Evolutionary conservation across 2,329 filamentous ascomycete genomes (phyloP), one percentile per base, ranked within the genome.

Genomic region (Penicillium sp.): DNA sequence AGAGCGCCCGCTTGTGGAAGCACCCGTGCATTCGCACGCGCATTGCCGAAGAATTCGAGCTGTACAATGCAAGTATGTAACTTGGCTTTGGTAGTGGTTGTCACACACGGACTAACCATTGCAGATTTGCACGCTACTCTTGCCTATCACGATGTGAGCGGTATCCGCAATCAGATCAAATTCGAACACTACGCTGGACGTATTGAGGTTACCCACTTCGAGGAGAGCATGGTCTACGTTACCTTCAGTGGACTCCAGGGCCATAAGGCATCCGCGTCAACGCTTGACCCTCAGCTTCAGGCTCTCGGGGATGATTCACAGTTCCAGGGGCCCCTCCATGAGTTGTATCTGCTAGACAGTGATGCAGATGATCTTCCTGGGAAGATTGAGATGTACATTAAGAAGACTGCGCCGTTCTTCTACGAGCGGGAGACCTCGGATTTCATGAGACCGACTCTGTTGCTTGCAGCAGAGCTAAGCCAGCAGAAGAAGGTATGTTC

Each of bases 1-100:
- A 81, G 58, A 78, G 75, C 51, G 79, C 80, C 31, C 73, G 80
- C 35, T 57, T 82, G 17, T 83, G 80, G 80, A 82, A 81, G 58
- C 73, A 77, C 51, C 76, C 74, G 8, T 83, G 80, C 56, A 73
- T 82, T 40, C 72, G 80, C 13, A 79, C 77, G 17, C 75, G 77
- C 21, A 73, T 82, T 43, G 74, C 75, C 5, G 78, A 81, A 33
- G 77, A 80, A 57, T 79, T 81, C 58, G 74, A 75, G 47, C 67
- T 81, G 12, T 83, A 79, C 62, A 77, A 75, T 49, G 72, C 77
- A 37, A 75, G 71, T 73, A 65, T 44, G 64, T 61, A 28, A 22
- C 42, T 31, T 42, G 24, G 35, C 43, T 22, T 37, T 7, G 21
- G 17, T 32, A 10, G n/a, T n/a, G n/a, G n/a, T 49, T 42, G 34